Conservation (phyloP, 2,329 filamentous ascomycete species). For the Pleoardoris graminearum region DNA sequence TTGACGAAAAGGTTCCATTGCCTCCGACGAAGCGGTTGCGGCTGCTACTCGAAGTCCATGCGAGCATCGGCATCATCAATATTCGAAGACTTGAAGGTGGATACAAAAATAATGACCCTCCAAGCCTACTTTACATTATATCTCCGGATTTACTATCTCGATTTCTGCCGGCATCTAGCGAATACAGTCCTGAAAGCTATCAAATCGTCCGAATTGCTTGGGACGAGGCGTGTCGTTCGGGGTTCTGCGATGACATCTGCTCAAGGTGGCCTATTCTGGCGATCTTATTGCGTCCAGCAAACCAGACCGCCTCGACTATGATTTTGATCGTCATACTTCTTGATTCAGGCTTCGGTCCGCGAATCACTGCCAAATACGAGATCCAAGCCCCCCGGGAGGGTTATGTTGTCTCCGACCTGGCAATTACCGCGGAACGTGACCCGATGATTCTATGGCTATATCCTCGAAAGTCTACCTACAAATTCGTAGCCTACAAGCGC, state of each 20-base stretch:
- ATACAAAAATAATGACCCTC: background rate
- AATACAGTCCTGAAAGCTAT: background rate
- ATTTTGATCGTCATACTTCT: conserved; percentile 16
- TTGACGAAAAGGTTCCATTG: background rate
- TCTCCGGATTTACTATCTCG: conserved; percentile 8
- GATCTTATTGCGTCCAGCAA: background rate
- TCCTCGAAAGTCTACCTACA: background rate
- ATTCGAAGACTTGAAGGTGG: conserved; percentile 8
- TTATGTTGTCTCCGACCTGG: conserved; percentile 12
- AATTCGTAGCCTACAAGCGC: background rate
- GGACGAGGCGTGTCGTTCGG: background rate
- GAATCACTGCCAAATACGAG: conserved; percentile 9
- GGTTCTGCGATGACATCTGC: too few relatives aligned
- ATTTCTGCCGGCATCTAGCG: background rate
- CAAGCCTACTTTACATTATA: conserved; percentile 10
- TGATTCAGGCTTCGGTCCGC: conserved; percentile 11
- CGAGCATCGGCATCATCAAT: conserved; percentile 9
- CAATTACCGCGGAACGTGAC: conserved; percentile 2
- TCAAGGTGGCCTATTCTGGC: conserved; percentile 8
- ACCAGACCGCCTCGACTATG: background rate
- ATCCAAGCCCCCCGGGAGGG: background rate
- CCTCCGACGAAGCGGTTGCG: background rate
- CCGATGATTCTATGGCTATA: conserved; percentile 9
- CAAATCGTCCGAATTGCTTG: conserved; percentile 14
- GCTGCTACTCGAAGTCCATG: conserved; percentile 16